A percentile compares a stretch with the other conserved stretches of the same genome.
These are phyloP conservation scores for Ustilago xerochloae DNA, from an alignment of 1,284 basidiomycete species.

Conservation along the genomic window DNA sequence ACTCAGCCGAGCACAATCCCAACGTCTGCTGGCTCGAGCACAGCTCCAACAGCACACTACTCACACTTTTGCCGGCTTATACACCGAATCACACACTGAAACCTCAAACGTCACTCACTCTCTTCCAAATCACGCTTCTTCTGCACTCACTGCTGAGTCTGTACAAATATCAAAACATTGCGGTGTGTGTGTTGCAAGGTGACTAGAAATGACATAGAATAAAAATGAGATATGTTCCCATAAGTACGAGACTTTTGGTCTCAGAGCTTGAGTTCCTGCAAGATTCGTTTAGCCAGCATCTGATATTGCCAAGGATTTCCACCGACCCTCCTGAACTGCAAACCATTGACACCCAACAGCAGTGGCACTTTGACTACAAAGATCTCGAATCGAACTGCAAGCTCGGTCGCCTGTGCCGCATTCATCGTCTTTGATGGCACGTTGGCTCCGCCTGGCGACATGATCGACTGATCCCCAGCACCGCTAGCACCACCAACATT, in stretches of 20 bases:
- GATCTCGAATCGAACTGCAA: constrained; percentile 65
- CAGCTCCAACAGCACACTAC: background rate
- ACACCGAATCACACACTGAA: background rate
- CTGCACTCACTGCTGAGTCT: background rate
- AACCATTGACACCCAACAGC: constrained; percentile 86
- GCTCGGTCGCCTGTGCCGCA: constrained; percentile 45
- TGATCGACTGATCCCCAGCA: constrained; percentile 1
- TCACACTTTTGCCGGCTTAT: background rate
- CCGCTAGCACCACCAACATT: background rate
- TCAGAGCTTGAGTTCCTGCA: constrained; percentile 86
- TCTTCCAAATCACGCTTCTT: background rate
- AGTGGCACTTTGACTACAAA: constrained; percentile 74
- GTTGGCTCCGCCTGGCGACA: constrained; percentile 3
- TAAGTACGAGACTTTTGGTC: background rate
- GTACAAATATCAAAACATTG: background rate
- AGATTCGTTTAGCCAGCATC: constrained; percentile 90
- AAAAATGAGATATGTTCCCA: background rate
- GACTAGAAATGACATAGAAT: background rate
- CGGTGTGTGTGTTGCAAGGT: background rate
- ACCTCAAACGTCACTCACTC: background rate
- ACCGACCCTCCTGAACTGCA: constrained; percentile 90
- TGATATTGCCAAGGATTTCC: constrained; percentile 95
- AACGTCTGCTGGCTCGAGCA: background rate
- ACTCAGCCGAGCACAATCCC: background rate
- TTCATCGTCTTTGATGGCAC: constrained; percentile 43